A percentile compares a stretch with the other conserved stretches of the same genome.
phyloP scores from a whole-genome alignment of 345 rosid species.

The Aethionema arabicum region DNA sequence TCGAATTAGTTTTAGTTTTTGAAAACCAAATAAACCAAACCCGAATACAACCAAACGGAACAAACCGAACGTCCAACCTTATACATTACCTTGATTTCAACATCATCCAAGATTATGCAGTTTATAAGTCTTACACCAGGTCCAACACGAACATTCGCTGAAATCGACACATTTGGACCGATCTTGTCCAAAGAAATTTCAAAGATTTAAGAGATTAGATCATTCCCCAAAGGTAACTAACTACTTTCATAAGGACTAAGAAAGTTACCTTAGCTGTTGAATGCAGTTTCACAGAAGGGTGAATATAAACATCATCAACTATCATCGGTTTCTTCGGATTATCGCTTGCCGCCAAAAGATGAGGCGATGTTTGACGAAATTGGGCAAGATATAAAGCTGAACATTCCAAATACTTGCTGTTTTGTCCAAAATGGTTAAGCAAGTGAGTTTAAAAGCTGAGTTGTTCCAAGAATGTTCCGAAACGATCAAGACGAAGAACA shows the following conservation, averaged over 20 bases:
- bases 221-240: constrained; percentile 7
- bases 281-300: constrained; percentile 85
- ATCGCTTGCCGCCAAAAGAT: constrained; percentile 61
- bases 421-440: constrained; percentile 7
- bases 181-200: constrained; percentile 42
- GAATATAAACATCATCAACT: constrained; percentile 71
- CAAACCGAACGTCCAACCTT: too few relatives aligned
- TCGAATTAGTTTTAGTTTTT: too few relatives aligned
- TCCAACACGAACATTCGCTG: constrained; percentile 87
- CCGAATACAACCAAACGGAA: too few relatives aligned
- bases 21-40: too few relatives aligned
- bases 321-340: constrained; percentile 51
- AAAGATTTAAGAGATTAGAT: neutral
- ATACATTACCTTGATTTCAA: constrained; percentile 61
- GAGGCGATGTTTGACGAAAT: constrained; percentile 51
- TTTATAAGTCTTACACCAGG: constrained; percentile 80
- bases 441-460: neutral
- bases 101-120: constrained; percentile 79
- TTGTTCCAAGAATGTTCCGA: neutral
- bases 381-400: constrained; percentile 72
- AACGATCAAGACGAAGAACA: neutral
- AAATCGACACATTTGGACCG: constrained; percentile 89
- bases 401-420: constrained; percentile 70
- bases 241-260: neutral
- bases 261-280: constrained; percentile 72